Evolutionary conservation across 805 yeast species (phyloP), one percentile per base, ranked within the genome.

Genomic region (Saccharomyces eubayanus): DNA sequence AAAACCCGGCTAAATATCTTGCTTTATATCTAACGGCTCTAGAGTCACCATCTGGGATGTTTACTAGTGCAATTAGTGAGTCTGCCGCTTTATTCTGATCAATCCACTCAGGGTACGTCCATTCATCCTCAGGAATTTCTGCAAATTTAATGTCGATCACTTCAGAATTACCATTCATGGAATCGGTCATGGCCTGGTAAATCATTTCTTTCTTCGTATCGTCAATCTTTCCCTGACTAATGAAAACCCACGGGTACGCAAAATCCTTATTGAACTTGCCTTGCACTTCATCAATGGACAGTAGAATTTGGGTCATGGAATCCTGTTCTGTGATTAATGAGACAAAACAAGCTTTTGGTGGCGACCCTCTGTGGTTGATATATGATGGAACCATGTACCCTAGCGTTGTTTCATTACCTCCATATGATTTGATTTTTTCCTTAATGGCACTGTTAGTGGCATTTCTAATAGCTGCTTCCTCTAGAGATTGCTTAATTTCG

Each of bases 221-320:
- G 24, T 36, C 43, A n/a, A 89, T 91, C 27, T 79, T 83, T 54
- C 79, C 83, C 67, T 91, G 92, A 71, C 92, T 91, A 60, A 92
- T 73, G 70, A 91, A 91, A 14, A 90, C 91, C 97, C 97, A 91
- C 67, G 89, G 96, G 69, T 91, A 91, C 59, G 87, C 81, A 72
- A 65, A 90, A 57, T 83, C 74, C 49, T 71, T 68, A 73, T 92
- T 90, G 74, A 90, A 89, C 52, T 91, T 78, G 68, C 85, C 89
- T 74, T 89, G 95, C 41, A 88, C 79, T 54, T 78, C 75, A 54
- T 84, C 76, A 55, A 89, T 84, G 5, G 94, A 81, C 49, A 74
- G 76, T 36, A 84, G 58, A 21, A 36, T 36, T 36, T 36, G 43
- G 24, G 43, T 6, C 50, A 87, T 73, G 14, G 74, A 75, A 60